Conservation (phyloP, 2,329 filamentous ascomycete species). For the Colletotrichum sp. region DNA sequence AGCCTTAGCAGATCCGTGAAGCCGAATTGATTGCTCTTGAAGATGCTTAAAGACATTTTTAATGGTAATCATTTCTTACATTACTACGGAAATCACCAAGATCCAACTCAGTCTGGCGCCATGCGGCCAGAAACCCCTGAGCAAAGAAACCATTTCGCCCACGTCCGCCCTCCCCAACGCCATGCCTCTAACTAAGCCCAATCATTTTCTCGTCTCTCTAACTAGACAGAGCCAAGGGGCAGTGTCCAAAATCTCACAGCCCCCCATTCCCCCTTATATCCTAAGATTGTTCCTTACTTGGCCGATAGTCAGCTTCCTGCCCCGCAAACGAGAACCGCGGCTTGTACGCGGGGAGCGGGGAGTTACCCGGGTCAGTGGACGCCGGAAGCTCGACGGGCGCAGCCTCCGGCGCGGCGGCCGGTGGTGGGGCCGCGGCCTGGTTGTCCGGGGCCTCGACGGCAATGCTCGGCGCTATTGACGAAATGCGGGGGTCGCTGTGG, state of each 20-base stretch:
- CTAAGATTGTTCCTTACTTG: background rate
- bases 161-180: background rate
- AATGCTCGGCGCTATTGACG: slow-evolving; percentile 1
- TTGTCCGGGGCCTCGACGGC: slow-evolving; percentile 13
- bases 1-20: background rate
- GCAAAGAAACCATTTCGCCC: background rate
- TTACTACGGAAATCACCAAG: background rate
- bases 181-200: background rate
- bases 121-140: background rate
- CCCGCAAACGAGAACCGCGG: slow-evolving; percentile 34
- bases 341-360: slow-evolving; percentile 38
- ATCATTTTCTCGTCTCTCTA: background rate
- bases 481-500: background rate
- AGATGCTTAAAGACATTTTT: background rate
- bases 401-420: background rate
- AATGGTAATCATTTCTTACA: background rate
- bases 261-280: background rate
- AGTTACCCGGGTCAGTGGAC: slow-evolving; percentile 32
- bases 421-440: slow-evolving; percentile 11
- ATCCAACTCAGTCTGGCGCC: background rate
- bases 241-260: background rate
- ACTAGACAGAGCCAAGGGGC: background rate
- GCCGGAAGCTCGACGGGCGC: slow-evolving; percentile 39
- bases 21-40: background rate
- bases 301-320: background rate